Base-by-base conservation (phyloP, 2,329 filamentous ascomycete species). In the Talaromyces sp. region DNA sequence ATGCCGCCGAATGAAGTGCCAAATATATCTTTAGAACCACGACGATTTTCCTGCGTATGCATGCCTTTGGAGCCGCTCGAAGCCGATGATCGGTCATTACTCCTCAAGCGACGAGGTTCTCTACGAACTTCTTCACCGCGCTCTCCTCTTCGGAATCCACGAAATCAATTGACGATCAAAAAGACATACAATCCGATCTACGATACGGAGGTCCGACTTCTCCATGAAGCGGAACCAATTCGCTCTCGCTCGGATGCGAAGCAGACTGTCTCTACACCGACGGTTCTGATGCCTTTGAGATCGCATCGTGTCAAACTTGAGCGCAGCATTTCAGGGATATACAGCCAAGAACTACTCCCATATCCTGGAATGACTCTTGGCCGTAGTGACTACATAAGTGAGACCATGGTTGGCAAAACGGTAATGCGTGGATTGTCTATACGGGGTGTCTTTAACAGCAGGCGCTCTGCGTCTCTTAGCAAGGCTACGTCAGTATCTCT, bases 171-270 rank as follows among this genome's bases (percentile, higher is more conserved):
- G 53, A 88, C 96, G 50, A 84, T 97, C 67, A 93, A 89, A 68
- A 95, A 95, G 67, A 96, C 92, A 0, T 86, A 86, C 65, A 82
- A 84, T 2, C 78, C 84, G 48, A 87, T 85, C 64, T 82, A 87
- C 43, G 70, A 76, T 6, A 73, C 81, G 5, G 70, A 78, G 15
- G 72, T 79, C 37, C 69, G 62, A 13, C 74, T 71, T 28, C 75
- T 73, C 62, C 75, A 64, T 57, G 79, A 70, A 56, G 78, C 70
- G n/a, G 78, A 81, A 35, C 85, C 95, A 62, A 87, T 87, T 64
- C 84, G 91, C 40, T 94, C 90, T 0, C 90, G 91, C 65, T 93
- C 91, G 9, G 78, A 93, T 41, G 77, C 89, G n/a, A 84, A 84
- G n/a, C 83, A 84, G 0, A 87, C 81, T 62, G 41, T 36, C 22